Evolutionary conservation across 1,284 basidiomycete genomes (phyloP), one percentile per base, ranked within the genome.

Genomic region (Microbotryum violaceum): DNA sequence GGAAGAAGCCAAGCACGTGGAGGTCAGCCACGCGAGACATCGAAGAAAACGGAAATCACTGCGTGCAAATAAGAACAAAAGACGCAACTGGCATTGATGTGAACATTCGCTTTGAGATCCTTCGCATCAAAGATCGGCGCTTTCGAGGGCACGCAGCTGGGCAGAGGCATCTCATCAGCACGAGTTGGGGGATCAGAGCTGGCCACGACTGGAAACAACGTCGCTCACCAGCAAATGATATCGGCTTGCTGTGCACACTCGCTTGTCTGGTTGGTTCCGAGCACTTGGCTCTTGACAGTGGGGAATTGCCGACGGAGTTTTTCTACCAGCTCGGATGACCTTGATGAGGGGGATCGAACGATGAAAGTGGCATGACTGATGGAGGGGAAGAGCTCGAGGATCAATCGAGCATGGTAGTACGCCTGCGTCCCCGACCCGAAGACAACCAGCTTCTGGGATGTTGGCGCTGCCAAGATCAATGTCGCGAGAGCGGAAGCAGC

Each of bases 361-460:
- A 69, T 57, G 45, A 70, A 48, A 2, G 42, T 54, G 4, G 49
- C 50, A 1, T 21, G 8, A 3, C 25, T 23, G 14, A 71, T 23
- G 18, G 62, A 49, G 2, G 63, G 63, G 45, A 63, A 66, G 23
- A 70, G 55, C 33, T 65, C 46, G 46, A 67, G 60, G 53, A 70
- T 62, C 18, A 71, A 6, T 53, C 68, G 65, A 12, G 67, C 61
- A 46, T 71, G 70, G 47, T 63, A 65, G 33, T 57, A 65, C 0
- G 70, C 65, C 42, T 71, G 70, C 1, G 60, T 56, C 1, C 70
- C 70, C 1, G 63, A 58, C n/a, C 70, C 70, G 25, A 69, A 70
- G 4, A 67, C 29, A 29, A 68, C 55, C 21, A 71, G 61, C 0
- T 18, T 42, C 18, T 48, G 12, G 1, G 67, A 56, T 0, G 42